Evolutionary conservation across 768 basidiomycete genomes (phyloP).

Genomic region (Gloeophyllum trabeum): DNA sequence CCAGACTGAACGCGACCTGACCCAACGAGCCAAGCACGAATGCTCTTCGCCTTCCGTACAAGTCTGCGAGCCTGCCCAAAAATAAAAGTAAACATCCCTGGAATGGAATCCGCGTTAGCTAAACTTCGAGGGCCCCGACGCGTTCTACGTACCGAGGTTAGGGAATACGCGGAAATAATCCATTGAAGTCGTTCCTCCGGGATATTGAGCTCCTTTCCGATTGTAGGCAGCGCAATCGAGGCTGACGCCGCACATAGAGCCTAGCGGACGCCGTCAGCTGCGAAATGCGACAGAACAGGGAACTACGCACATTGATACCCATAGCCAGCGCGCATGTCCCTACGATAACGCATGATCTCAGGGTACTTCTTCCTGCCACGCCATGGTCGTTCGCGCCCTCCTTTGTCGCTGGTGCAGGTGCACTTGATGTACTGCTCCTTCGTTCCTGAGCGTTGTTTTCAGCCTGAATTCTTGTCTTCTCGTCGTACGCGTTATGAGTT

Average conservation of each 20-base stretch:
- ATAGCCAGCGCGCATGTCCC: conserved; percentile 18
- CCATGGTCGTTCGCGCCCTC: too few species aligned
- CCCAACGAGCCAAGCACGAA: conserved; percentile 52
- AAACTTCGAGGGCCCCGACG: too few species aligned
- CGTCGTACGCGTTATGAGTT: too few species aligned
- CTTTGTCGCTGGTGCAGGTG: too few species aligned
- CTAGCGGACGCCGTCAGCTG: conserved; percentile 5
- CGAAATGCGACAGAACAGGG: background rate
- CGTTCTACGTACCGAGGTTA: conserved; percentile 45
- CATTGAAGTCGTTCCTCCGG: conserved; percentile 47
- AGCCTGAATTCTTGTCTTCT: too few species aligned
- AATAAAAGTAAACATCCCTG: conserved; percentile 74
- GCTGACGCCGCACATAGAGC: conserved; percentile 12
- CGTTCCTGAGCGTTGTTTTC: too few species aligned
- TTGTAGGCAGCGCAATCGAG: conserved; percentile 18
- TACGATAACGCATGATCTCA: conserved; percentile 5
- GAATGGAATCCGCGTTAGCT: too few species aligned
- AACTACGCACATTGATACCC: conserved; percentile 16
- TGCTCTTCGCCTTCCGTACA: conserved; percentile 61
- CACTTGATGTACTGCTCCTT: too few species aligned
- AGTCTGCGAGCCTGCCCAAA: conserved; percentile 70
- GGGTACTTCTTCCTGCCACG: background rate
- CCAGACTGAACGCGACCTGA: conserved; percentile 48
- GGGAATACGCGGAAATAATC: conserved; percentile 54
- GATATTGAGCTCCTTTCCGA: conserved; percentile 30